Evolutionary conservation across 2,329 filamentous ascomycete species (phyloP).

Genomic region (Onygenales sp.): DNA sequence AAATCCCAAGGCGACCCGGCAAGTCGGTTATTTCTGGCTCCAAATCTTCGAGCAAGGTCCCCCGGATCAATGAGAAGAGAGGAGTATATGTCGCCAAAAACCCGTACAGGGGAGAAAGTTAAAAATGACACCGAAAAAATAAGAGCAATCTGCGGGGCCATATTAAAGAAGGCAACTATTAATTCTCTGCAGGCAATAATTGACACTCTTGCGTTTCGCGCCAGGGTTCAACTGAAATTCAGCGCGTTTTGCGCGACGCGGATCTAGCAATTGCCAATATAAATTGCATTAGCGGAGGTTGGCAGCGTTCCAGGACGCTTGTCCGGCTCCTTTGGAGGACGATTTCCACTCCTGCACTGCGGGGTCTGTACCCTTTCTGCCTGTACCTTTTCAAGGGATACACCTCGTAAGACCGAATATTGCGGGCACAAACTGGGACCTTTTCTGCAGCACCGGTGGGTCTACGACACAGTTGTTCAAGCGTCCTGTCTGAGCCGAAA

Average conservation of each 20-base stretch:
- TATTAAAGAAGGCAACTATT: not conserved
- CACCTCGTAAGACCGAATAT: slow-evolving; percentile 9
- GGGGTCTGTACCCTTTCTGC: slow-evolving; percentile 15
- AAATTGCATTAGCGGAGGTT: slow-evolving; percentile 14
- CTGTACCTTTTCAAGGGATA: slow-evolving; percentile 6
- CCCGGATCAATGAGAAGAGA: not conserved
- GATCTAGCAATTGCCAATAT: slow-evolving; percentile 8
- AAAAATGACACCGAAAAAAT: not conserved
- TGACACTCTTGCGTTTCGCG: not conserved
- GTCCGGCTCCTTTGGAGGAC: slow-evolving; percentile 4
- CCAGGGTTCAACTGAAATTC: slow-evolving; percentile 1
- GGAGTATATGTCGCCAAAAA: too few species aligned
- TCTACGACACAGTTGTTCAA: slow-evolving; percentile 9
- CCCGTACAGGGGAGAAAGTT: not conserved
- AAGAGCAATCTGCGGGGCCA: not conserved
- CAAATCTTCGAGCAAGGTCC: not conserved
- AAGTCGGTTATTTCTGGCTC: not conserved
- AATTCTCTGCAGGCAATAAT: slow-evolving; percentile 1
- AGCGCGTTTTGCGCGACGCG: slow-evolving; percentile 12
- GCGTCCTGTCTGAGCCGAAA: slow-evolving; percentile 7
- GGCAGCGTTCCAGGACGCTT: slow-evolving; percentile 6
- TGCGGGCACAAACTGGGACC: slow-evolving; percentile 11
- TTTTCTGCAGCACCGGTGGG: slow-evolving; percentile 14
- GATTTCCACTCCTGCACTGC: slow-evolving; percentile 18
- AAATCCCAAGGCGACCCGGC: not conserved